A percentile compares a stretch with the other conserved stretches of the same genome.
Conservation (phyloP, 768 basidiomycete species). For the Phallus indusiatus region DNA sequence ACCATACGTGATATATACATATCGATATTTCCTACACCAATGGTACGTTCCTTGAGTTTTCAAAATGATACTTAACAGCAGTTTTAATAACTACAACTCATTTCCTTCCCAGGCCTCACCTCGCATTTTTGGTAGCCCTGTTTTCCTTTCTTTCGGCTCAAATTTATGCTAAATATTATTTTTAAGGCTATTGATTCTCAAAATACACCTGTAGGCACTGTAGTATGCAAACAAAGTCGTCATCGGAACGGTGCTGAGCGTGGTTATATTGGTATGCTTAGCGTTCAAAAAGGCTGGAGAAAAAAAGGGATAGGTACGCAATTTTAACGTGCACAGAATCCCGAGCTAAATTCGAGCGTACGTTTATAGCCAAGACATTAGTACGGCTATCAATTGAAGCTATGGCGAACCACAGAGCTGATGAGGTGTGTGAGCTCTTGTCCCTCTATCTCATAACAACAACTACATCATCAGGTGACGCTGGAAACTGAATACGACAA, state of each 20-base stretch:
- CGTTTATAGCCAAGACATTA: conserved; percentile 65
- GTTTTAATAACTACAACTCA: conserved; percentile 9
- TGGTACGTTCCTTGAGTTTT: conserved; percentile 49
- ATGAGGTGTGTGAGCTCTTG: conserved; percentile 59
- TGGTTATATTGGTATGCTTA: conserved; percentile 98
- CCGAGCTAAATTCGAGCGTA: background rate
- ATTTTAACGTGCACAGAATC: background rate
- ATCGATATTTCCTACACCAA: conserved; percentile 91
- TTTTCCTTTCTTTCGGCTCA: background rate
- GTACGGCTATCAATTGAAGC: conserved; percentile 73
- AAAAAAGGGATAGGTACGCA: conserved; percentile 86
- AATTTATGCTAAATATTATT: background rate
- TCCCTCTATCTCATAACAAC: background rate
- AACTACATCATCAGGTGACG: conserved; percentile 51
- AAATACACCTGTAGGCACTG: conserved; percentile 71
- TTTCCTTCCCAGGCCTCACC: conserved; percentile 62
- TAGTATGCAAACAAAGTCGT: conserved; percentile 94
- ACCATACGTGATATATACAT: conserved; percentile 94
- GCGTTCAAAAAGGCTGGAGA: conserved; percentile 74
- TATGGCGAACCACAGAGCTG: conserved; percentile 76
- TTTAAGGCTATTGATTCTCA: conserved; percentile 46
- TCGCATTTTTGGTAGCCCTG: conserved; percentile 61
- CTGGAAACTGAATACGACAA: conserved; percentile 98
- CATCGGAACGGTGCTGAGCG: conserved; percentile 69
- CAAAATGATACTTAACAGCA: no score